Evolutionary conservation across 345 rosid genomes (phyloP).

Genomic region (Rhizophora mangle): DNA sequence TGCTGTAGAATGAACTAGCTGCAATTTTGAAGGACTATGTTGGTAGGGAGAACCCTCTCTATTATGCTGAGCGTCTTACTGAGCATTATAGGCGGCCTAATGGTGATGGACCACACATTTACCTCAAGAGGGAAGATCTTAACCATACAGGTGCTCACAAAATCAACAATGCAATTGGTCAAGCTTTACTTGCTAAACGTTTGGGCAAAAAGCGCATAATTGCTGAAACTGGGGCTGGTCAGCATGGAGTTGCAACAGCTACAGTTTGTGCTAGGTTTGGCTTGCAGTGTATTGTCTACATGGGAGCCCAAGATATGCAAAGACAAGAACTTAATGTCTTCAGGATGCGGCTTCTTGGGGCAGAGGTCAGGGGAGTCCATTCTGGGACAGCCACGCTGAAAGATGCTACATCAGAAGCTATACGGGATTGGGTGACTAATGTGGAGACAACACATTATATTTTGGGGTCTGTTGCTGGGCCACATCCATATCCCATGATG

Average conservation of each 20-base stretch:
- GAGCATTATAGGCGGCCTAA: conserved; percentile 70
- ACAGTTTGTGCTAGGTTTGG: conserved; percentile 91
- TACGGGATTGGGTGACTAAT: conserved; percentile 93
- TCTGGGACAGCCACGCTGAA: conserved; percentile 30
- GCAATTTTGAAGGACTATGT: conserved; percentile 90
- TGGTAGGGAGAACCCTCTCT: conserved; percentile 86
- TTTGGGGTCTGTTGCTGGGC: conserved; percentile 93
- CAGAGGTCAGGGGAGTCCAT: conserved; percentile 53
- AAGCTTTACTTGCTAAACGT: conserved; percentile 81
- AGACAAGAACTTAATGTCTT: conserved; percentile 89
- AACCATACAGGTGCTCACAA: conserved; percentile 95
- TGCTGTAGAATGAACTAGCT: conserved; percentile 59
- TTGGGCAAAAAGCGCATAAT: conserved; percentile 82
- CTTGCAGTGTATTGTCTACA: conserved; percentile 70
- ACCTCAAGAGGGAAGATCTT: conserved; percentile 94
- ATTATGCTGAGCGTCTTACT: conserved; percentile 80
- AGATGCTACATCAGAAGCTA: conserved; percentile 41
- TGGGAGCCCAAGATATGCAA: conserved; percentile 98
- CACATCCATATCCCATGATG: conserved; percentile 98
- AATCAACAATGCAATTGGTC: conserved; percentile 87
- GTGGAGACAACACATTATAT: conserved; percentile 96
- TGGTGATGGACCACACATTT: conserved; percentile 82
- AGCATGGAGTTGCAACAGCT: conserved; percentile 97
- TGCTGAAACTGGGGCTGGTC: conserved; percentile 96
- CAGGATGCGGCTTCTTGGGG: conserved; percentile 90